Evolutionary conservation across 2,329 filamentous ascomycete genomes (phyloP).

Genomic region (Pseudogymnoascus destructans): DNA sequence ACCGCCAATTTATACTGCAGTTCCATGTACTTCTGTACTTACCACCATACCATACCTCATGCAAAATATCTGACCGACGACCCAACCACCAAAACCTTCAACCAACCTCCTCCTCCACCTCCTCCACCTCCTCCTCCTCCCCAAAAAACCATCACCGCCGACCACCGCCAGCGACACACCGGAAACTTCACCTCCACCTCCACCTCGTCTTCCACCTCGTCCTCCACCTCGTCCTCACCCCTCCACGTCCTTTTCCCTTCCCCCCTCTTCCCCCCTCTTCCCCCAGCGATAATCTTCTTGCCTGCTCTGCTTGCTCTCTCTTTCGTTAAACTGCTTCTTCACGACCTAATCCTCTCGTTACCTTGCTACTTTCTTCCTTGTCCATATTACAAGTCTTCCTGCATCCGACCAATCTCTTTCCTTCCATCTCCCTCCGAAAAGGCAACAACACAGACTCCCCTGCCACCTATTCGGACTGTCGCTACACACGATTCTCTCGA

Average conservation of each 20-base stretch:
- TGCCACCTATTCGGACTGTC: not conserved
- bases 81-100: not conserved
- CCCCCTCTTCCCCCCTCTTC: no score
- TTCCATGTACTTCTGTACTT: not conserved
- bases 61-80: not conserved
- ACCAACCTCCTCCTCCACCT: not conserved
- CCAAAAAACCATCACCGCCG: not conserved
- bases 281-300: not conserved
- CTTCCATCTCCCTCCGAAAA: not conserved
- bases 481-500: not conserved
- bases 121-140: not conserved
- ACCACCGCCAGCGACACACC: not conserved
- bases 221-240: no score
- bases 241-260: no score
- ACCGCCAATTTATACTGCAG: not conserved
- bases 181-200: not conserved
- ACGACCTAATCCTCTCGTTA: not conserved
- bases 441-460: not conserved
- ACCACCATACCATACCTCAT: not conserved
- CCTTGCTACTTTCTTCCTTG: not conserved
- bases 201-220: no score
- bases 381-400: not conserved
- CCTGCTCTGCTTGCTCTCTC: not conserved
- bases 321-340: not conserved
- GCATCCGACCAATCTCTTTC: not conserved